Conservation (phyloP, 306 rosid species). For the Malus domestica region ASM211411v1 NC_041795.1:19683501-19684000, state of each 20-base stretch:
- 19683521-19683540: not conserved
- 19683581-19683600: not conserved
- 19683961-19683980: no score
- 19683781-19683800: not conserved
- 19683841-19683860: no score
- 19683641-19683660: not conserved
- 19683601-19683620: not conserved
- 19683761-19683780: not conserved
- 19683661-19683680: not conserved
- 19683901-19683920: no score
- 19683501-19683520: no score
- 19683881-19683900: no score
- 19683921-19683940: no score
- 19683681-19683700: not conserved
- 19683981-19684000: no score
- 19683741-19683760: slow-evolving; percentile 7
- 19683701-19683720: slow-evolving; percentile 27
- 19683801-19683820: not conserved
- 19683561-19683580: no score
- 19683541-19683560: not conserved
- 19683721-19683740: not conserved
- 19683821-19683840: not conserved
- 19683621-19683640: not conserved
- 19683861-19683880: no score
- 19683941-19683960: no score